Percentiles rank a stretch among this genome's conserved stretches.
Evolutionary conservation across 108 stramenopile species (phyloP).

Genomic region (Chaetoceros tenuissimus): DNA sequence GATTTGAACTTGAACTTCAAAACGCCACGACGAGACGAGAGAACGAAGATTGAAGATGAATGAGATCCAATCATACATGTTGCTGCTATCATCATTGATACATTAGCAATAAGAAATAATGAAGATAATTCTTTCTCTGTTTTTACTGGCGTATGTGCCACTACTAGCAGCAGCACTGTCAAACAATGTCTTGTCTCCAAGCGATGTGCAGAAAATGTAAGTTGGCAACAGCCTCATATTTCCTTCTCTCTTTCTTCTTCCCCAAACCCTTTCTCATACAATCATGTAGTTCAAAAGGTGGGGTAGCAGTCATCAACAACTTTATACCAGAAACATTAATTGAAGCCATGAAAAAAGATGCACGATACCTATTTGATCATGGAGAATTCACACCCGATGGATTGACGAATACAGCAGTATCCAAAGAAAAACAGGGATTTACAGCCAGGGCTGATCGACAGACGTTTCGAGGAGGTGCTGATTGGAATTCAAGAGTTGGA

Average conservation of each 20-base stretch:
- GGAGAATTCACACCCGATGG: slow-evolving; percentile 33
- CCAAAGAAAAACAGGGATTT: slow-evolving; percentile 15
- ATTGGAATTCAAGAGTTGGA: slow-evolving; percentile 14
- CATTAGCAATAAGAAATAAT: too few species aligned
- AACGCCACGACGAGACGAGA: too few species aligned
- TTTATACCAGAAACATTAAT: slow-evolving; percentile 17
- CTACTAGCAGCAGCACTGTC: too few species aligned
- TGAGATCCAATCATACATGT: too few species aligned
- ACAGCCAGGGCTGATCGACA: slow-evolving; percentile 14
- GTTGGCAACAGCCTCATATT: too few species aligned
- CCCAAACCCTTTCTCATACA: slow-evolving; percentile 6
- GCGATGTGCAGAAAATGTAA: too few species aligned
- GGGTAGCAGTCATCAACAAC: slow-evolving; percentile 18
- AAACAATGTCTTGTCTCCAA: too few species aligned
- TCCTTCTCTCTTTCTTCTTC: slow-evolving; percentile 8
- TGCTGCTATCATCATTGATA: too few species aligned
- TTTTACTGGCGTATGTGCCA: too few species aligned
- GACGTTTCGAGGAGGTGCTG: slow-evolving; percentile 19
- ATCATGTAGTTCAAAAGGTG: slow-evolving; percentile 14
- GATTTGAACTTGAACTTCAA: too few species aligned
- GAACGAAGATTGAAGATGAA: too few species aligned
- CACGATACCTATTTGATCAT: slow-evolving; percentile 4
- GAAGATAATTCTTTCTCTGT: too few species aligned
- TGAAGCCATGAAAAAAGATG: slow-evolving; percentile 11
- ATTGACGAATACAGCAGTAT: slow-evolving; percentile 31